phyloP scores from a whole-genome alignment of 345 rosid species.

The Gossypium thurberi region DNA sequence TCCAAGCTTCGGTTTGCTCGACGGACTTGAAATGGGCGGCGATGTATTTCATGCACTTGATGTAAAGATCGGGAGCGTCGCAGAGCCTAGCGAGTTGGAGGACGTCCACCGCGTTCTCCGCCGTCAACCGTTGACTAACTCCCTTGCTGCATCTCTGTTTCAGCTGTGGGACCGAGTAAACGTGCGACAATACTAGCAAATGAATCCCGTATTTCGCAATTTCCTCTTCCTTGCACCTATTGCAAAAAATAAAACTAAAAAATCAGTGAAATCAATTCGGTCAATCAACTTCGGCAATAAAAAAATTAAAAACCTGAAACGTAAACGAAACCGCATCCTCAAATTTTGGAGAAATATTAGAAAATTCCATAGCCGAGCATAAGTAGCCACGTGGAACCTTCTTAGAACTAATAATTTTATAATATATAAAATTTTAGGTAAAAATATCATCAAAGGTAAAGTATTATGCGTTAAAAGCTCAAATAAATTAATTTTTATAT shows the following conservation, averaged over 20 bases:
- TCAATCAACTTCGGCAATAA: slow-evolving; percentile 4
- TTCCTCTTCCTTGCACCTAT: slow-evolving; percentile 55
- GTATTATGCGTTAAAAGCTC: no score
- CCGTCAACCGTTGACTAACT: slow-evolving; percentile 39
- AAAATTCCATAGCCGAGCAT: slow-evolving; percentile 8
- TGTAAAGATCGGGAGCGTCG: slow-evolving; percentile 63
- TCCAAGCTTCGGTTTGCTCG: slow-evolving; percentile 73
- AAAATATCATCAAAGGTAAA: no score
- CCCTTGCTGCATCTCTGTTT: slow-evolving; percentile 56
- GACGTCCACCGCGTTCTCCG: slow-evolving; percentile 67
- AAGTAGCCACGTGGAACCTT: slow-evolving; percentile 8
- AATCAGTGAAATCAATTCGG: not conserved
- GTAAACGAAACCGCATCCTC: not conserved
- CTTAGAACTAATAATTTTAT: not conserved
- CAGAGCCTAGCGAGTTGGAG: slow-evolving; percentile 77
- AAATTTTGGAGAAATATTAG: not conserved
- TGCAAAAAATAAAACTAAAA: not conserved
- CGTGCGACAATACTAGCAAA: slow-evolving; percentile 69
- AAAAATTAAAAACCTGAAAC: not conserved
- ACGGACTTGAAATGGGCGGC: slow-evolving; percentile 43
- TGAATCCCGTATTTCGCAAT: slow-evolving; percentile 68
- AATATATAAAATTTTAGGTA: no score
- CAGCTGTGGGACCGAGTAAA: slow-evolving; percentile 56
- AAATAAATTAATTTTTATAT: no score
- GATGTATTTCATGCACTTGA: slow-evolving; percentile 54